Evolutionary conservation across 2,329 filamentous ascomycete genomes (phyloP).

Genomic region (Rugonectria rugulosa): DNA sequence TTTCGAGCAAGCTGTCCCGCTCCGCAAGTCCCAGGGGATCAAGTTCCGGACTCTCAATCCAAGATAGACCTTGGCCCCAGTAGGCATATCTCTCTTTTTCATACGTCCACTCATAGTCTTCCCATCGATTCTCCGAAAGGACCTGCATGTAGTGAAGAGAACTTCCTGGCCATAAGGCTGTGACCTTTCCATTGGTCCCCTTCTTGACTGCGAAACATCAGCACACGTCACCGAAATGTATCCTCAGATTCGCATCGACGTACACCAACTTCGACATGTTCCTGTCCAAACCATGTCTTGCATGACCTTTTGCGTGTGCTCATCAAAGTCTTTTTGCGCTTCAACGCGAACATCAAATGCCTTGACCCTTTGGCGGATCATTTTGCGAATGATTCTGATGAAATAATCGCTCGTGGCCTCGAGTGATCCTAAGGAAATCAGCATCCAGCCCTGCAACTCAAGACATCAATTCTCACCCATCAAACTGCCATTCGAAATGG

Average conservation of each 20-base stretch:
- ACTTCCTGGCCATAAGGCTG: constrained; percentile 52
- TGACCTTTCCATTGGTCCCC: constrained; percentile 49
- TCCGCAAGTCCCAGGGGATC: constrained; percentile 28
- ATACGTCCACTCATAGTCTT: constrained; percentile 36
- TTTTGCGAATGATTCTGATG: constrained; percentile 33
- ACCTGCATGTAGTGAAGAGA: constrained; percentile 56
- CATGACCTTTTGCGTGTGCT: constrained; percentile 51
- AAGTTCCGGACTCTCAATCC: constrained; percentile 30
- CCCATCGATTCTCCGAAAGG: constrained; percentile 40
- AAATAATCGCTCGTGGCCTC: constrained; percentile 40
- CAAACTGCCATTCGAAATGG: constrained; percentile 37
- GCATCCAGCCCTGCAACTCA: accelerated
- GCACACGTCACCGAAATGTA: too few species aligned
- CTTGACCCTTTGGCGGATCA: constrained; percentile 29
- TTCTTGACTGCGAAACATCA: constrained; percentile 24
- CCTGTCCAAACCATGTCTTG: constrained; percentile 52
- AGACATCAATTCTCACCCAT: constrained; percentile 24
- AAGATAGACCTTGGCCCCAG: constrained; percentile 33
- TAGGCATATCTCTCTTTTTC: constrained; percentile 31
- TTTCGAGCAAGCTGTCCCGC: background rate
- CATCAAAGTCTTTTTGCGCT: constrained; percentile 55
- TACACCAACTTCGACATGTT: constrained; percentile 54
- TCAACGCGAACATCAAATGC: constrained; percentile 35
- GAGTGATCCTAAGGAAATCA: constrained; percentile 26
- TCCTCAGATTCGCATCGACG: constrained; percentile 35